These are phyloP conservation scores for Funneliformis caledonium DNA, from an alignment of 371 early-diverging fungal genomes.

Conservation along the genomic window DNA sequence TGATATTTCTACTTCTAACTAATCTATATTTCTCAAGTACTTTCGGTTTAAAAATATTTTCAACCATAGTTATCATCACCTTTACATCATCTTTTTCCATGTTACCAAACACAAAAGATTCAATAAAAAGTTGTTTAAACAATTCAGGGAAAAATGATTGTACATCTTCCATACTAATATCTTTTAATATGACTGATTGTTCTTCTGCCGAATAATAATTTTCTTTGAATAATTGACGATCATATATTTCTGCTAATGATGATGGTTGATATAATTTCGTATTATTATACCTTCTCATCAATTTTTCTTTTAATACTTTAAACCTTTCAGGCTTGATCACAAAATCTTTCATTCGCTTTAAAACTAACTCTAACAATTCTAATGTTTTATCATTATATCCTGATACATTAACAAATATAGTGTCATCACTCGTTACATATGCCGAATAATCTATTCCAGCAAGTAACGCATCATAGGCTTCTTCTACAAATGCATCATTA, in stretches of 20 bases:
- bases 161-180: slow-evolving; percentile 74
- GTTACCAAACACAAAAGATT: slow-evolving; percentile 88
- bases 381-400: slow-evolving; percentile 90
- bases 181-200: slow-evolving; percentile 61
- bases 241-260: slow-evolving; percentile 78
- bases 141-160: slow-evolving; percentile 72
- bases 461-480: slow-evolving; percentile 85
- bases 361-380: slow-evolving; percentile 69
- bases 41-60: slow-evolving; percentile 60
- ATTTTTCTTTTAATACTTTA: slow-evolving; percentile 73
- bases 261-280: slow-evolving; percentile 73
- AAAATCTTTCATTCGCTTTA: slow-evolving; percentile 69
- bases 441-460: slow-evolving; percentile 77
- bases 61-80: slow-evolving; percentile 58
- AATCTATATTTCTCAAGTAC: slow-evolving; percentile 65
- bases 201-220: slow-evolving; percentile 83
- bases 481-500: slow-evolving; percentile 81
- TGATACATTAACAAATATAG: slow-evolving; percentile 65
- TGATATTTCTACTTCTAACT: slow-evolving; percentile 61
- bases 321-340: slow-evolving; percentile 74
- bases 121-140: slow-evolving; percentile 70
- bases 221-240: slow-evolving; percentile 76
- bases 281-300: slow-evolving; percentile 73
- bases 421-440: slow-evolving; percentile 53
- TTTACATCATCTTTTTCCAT: slow-evolving; percentile 68